Evolutionary conservation across 768 basidiomycete species (phyloP), one percentile per base, ranked within the genome.

Genomic region (Chlorophyllum brunneum): DNA sequence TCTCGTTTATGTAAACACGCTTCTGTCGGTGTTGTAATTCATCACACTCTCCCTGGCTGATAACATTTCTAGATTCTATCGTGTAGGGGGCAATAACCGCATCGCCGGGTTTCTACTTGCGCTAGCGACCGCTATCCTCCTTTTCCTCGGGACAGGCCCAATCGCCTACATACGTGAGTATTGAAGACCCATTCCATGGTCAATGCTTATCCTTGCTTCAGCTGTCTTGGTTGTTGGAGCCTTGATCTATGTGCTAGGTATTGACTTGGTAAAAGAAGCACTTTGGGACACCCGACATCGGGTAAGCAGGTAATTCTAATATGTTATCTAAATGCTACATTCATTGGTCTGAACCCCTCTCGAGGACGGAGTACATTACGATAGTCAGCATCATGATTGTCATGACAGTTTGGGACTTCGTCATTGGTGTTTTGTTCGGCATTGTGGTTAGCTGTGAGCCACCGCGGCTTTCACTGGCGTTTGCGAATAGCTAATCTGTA

Each of bases 381-480:
- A 92, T 93, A 43, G 65, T 82, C 23, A 86, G 87, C 57, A 93
- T 92, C 67, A 88, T 93, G 76, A 74, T 95, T 22, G 86, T 83
- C 54, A 98, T 98, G 95, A 95, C 93, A 2, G 78, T 79, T 2
- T 92, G 83, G 84, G 94, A 98, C 70, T 98, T 98, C 61, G 94
- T 98, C 5, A 82, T 87, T 58, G 95, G 95, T 0, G 89, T 99
- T 0, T 67, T 95, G 2, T 91, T 95, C 60, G 95, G 95, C 4
- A 91, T 98, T 61, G 72, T 95, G 50, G 83, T 93, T 51, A 92
- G 92, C 61, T 97, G 93, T 86, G 67, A 63, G 85, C 71, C 0
- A 2, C 15, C 39, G 20, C 15, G 1, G 20, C 4, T 24, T 23
- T 43, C 23, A 24, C 18, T n/a, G n/a, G 13, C 13, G 11, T 8